Conservation (phyloP, 371 early-diverging fungal genomes). For the Conidiobolus incongruus region DNA sequence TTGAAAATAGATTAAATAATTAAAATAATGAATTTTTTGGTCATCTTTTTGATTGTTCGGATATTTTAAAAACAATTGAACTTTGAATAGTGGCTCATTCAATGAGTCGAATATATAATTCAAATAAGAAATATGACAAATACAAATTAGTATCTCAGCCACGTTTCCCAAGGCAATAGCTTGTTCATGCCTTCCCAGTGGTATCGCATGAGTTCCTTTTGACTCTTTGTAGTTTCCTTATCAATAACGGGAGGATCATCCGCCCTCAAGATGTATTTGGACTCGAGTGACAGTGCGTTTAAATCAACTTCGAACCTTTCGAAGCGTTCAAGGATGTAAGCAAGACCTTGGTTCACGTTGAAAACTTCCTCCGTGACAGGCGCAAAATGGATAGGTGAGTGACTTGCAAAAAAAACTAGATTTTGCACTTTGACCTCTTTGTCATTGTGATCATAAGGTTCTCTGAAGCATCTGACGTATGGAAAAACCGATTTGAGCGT, state of each 20-base stretch:
- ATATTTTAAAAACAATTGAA: too few species aligned
- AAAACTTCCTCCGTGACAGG: conserved; percentile 10
- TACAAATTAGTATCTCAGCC: conserved; percentile 31
- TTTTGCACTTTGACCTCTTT: not conserved
- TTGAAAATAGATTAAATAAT: too few species aligned
- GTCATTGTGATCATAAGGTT: conserved; percentile 9
- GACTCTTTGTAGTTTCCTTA: too few species aligned
- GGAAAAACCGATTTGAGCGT: conserved; percentile 27
- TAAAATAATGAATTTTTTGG: too few species aligned
- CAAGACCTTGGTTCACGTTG: conserved; percentile 11
- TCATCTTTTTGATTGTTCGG: too few species aligned
- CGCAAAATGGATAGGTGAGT: conserved; percentile 17
- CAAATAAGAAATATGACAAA: too few species aligned
- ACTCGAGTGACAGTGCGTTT: conserved; percentile 15
- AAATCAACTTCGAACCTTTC: conserved; percentile 9
- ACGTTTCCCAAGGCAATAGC: conserved; percentile 32
- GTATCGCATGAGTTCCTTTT: too few species aligned
- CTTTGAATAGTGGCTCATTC: too few species aligned
- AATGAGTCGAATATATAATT: too few species aligned
- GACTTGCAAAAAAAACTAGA: conserved; percentile 40
- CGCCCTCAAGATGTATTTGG: conserved; percentile 22
- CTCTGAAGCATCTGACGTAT: conserved; percentile 26
- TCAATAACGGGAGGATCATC: conserved; percentile 18
- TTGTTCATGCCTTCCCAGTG: conserved; percentile 48
- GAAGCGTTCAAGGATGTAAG: conserved; percentile 4